Base-by-base conservation (phyloP, 352 stramenopile species). In the Pythium plurisporium region DNA sequence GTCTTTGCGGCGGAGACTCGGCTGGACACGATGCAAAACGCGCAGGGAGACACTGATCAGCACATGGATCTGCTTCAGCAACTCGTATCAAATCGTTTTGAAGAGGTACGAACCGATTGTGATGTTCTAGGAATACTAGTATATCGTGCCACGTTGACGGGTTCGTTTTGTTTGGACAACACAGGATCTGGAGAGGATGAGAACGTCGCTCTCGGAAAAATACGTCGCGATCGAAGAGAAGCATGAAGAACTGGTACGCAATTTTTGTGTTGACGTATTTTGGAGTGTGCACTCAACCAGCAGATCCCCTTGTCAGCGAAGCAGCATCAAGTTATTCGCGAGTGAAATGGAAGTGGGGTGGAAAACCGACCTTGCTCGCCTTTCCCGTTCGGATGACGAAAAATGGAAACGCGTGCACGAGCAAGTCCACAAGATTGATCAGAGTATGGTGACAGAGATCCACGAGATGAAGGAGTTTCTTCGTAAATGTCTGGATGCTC, bases 141-240 rank as follows among this genome's bases (percentile, higher is more conserved):
- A n/a, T n/a, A n/a, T n/a, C n/a, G n/a, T n/a, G n/a, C n/a, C n/a
- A n/a, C 2, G 38, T 15, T 31, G 4, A 34, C 14, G 15, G 37
- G 5, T n/a, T 55, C 10, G 11, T 51, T 44, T 8, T 1, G 4
- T 9, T 23, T 44, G 15, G n/a, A 27, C n/a, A 20, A 11, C 5
- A 22, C 55, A 88, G 78, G 75, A 89, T 38, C 58, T 89, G 26
- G 69, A 72, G n/a, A 61, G 79, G 20, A 67, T 89, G 17, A 74
- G 74, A 5, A 71, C 47, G 15, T 78, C 70, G 5, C 56, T 89
- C 23, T 86, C 79, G 26, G 79, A 86, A 31, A 89, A 84, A 47
- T 72, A 64, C 12, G 66, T 84, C 41, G 55, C 68, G 4, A 64
- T 86, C 42, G 74, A 89, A 26, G 31, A 68, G 23, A 70, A 73